These are phyloP conservation scores for Vanderwaltozyma tropicalis DNA, from an alignment of 805 yeast genomes.

Conservation along the genomic window DNA sequence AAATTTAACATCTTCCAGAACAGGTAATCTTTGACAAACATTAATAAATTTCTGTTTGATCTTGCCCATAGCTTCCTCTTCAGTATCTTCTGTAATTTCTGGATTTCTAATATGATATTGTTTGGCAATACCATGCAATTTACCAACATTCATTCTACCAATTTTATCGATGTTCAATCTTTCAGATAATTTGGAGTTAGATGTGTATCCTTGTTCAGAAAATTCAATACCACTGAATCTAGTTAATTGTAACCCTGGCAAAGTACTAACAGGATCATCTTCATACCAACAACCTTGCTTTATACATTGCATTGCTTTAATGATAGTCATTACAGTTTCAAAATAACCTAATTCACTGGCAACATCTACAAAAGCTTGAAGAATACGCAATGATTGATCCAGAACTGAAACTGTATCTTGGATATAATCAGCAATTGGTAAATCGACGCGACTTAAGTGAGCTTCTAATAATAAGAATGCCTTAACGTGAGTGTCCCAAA, in stretches of 20 bases:
- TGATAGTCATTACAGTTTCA: constrained; percentile 47
- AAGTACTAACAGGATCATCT: constrained; percentile 49
- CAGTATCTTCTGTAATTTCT: constrained; percentile 25
- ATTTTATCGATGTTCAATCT: constrained; percentile 30
- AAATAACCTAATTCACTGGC: constrained; percentile 75
- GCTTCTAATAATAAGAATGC: constrained; percentile 76
- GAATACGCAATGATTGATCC: constrained; percentile 87
- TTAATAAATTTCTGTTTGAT: constrained; percentile 39
- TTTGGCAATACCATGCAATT: constrained; percentile 12
- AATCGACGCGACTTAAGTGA: constrained; percentile 65
- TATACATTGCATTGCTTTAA: constrained; percentile 70
- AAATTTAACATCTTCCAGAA: constrained; percentile 34
- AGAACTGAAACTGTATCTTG: constrained; percentile 90
- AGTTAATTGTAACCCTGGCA: constrained; percentile 32
- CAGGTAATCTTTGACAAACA: constrained; percentile 51
- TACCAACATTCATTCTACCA: constrained; percentile 33
- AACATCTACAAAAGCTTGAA: constrained; percentile 87
- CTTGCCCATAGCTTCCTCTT: constrained; percentile 16
- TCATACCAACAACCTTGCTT: constrained; percentile 87
- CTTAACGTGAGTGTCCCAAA: constrained; percentile 80
- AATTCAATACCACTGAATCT: constrained; percentile 17
- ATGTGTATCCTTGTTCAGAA: constrained; percentile 13
- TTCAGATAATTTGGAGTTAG: constrained; percentile 1
- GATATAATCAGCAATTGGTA: constrained; percentile 90
- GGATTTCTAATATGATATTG: constrained; percentile 27